These are phyloP conservation scores for Citrullus amarus DNA, from an alignment of 306 rosid genomes.

Conservation along the genomic window DNA sequence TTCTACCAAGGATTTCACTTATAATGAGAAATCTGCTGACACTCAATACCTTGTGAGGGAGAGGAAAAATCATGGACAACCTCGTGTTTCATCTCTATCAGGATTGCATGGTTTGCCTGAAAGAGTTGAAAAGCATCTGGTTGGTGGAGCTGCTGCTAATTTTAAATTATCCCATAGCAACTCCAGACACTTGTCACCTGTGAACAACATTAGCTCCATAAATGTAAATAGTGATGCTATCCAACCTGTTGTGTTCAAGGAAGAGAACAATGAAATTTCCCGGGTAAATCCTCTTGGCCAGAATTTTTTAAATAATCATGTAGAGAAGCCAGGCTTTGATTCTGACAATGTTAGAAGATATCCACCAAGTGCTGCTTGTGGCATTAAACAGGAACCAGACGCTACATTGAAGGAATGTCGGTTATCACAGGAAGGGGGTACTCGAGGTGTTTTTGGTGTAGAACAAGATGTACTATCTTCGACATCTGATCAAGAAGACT, in stretches of 20 bases:
- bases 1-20: slow-evolving; percentile 28
- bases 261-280: slow-evolving; percentile 20
- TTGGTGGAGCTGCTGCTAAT: slow-evolving; percentile 27
- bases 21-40: slow-evolving; percentile 23
- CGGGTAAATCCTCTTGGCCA: slow-evolving; percentile 19
- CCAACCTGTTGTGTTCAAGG: slow-evolving; percentile 26
- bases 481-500: slow-evolving; percentile 37
- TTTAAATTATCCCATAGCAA: slow-evolving; percentile 27
- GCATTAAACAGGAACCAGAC: slow-evolving; percentile 30
- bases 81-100: slow-evolving; percentile 29
- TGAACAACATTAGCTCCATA: slow-evolving; percentile 20
- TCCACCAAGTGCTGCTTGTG: slow-evolving; percentile 27
- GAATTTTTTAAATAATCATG: slow-evolving; percentile 21
- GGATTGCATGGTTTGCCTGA: slow-evolving; percentile 29
- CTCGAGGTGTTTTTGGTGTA: slow-evolving; percentile 21
- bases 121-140: slow-evolving; percentile 16
- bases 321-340: slow-evolving; percentile 26
- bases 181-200: slow-evolving; percentile 20
- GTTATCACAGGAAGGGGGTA: slow-evolving; percentile 25
- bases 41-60: slow-evolving; percentile 27
- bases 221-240: slow-evolving; percentile 20
- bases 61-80: slow-evolving; percentile 29
- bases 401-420: slow-evolving; percentile 32
- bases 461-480: slow-evolving; percentile 27
- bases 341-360: slow-evolving; percentile 26